Evolutionary conservation across 306 rosid species (phyloP), one percentile per base, ranked within the genome.

Genomic region (Coriaria nepalensis): DNA sequence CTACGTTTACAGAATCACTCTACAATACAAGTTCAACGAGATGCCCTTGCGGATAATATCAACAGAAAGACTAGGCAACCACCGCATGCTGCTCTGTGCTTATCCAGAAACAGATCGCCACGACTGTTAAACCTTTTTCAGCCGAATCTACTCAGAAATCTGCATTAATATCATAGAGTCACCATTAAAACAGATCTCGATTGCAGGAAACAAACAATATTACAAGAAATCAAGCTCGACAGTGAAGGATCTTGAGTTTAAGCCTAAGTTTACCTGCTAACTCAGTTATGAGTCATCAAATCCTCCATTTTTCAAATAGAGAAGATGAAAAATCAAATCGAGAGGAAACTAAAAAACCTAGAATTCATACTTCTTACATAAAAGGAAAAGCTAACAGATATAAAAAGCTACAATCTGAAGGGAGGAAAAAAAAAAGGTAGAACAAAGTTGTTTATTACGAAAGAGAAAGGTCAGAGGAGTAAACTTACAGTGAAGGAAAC

Each of bases 71-170:
- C 55, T 63, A 55, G 82, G 57, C 80, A 78, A 77, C 98, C 94
- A 77, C 94, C 83, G 93, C 98, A 92, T 92, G 79, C 94, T 92
- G 92, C 40, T 82, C 70, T 42, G 55, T 63, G 52, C 79, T 65
- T 68, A 71, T 73, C 85, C 85, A 49, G 20, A 53, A 49, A 47
- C 42, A 52, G 59, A 69, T 58, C 65, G 44, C 64, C 69, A 40
- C 41, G 7, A 40, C 64, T 20, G 29, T 20, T 20, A 20, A 20
- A 20, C 29, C 29, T 20, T 20, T 20, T 20, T 20, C 1, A 20
- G 3, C n/a, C 14, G 9, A 40, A 47, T 39, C 51, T 64, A 52
- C 35, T 49, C 12, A 35, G 43, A 11, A 41, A 53, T 77, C 87
- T 73, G 71, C 53, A 66, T 50, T n/a, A 35, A 6, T 13, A 13